Conservation (phyloP, 139 green algal genomes). For the Tetratostichococcus sp. region DNA sequence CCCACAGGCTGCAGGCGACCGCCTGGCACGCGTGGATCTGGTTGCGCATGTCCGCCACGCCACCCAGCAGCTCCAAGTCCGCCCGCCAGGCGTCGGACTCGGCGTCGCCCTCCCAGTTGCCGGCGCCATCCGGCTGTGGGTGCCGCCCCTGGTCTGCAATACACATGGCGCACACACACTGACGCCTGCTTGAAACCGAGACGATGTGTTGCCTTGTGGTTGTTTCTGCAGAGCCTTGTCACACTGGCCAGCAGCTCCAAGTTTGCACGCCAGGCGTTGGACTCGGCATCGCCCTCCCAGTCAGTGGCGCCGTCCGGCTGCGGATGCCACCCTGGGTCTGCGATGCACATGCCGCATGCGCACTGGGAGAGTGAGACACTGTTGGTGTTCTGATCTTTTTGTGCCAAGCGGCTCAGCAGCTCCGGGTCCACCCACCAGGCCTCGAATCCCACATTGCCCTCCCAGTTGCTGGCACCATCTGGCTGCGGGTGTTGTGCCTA, state of each 20-base stretch:
- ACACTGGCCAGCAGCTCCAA: neutral
- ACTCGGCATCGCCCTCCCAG: conserved; percentile 20
- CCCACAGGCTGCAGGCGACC: conserved; percentile 19
- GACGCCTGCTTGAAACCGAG: no score
- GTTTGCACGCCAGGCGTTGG: conserved; percentile 19
- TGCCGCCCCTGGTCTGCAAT: no score
- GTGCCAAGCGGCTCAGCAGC: no score
- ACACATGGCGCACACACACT: neutral
- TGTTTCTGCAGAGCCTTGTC: conserved; percentile 17
- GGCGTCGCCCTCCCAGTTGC: conserved; percentile 20
- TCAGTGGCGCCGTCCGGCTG: neutral
- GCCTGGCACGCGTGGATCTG: conserved; percentile 35
- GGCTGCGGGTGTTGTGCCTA: no score
- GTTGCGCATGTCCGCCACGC: conserved; percentile 16
- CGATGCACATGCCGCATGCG: neutral
- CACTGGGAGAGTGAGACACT: no score
- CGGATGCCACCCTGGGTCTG: neutral
- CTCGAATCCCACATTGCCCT: no score
- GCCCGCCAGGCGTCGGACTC: conserved; percentile 14
- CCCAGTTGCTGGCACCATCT: no score
- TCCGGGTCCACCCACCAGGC: no score
- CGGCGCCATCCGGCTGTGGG: neutral
- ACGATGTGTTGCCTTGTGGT: conserved; percentile 23
- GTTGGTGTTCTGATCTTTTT: no score
- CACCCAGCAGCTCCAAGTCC: conserved; percentile 9